Conservation (phyloP, 352 stramenopile species). For the Phytophthora lateralis region DNA sequence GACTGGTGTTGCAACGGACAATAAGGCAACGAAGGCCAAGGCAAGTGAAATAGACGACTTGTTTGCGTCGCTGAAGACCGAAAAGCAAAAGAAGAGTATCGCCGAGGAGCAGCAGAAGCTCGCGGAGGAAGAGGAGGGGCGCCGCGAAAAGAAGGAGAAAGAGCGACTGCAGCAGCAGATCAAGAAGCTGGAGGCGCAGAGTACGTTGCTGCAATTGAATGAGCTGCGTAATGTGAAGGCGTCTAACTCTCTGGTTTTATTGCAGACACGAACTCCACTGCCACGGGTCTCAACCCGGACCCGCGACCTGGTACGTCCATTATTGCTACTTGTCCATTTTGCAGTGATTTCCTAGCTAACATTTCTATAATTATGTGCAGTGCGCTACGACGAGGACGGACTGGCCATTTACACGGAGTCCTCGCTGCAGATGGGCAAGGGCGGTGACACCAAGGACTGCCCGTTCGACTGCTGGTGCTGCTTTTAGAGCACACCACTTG, state of each 20-base stretch:
- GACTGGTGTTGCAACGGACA: slow-evolving; percentile 1
- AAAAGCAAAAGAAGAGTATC: slow-evolving; percentile 73
- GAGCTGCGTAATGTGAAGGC: neutral
- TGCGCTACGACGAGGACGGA: slow-evolving; percentile 87
- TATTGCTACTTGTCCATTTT: neutral
- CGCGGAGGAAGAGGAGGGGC: slow-evolving; percentile 49
- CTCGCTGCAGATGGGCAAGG: slow-evolving; percentile 82
- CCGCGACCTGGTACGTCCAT: slow-evolving; percentile 62
- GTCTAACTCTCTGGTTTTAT: neutral
- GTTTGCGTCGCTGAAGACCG: slow-evolving; percentile 74
- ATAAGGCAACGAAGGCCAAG: slow-evolving; percentile 38
- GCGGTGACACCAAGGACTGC: slow-evolving; percentile 84
- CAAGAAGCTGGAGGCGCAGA: slow-evolving; percentile 81
- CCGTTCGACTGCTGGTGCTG: slow-evolving; percentile 93
- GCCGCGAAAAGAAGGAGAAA: slow-evolving; percentile 60
- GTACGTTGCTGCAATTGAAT: slow-evolving; percentile 39
- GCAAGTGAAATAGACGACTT: slow-evolving; percentile 78
- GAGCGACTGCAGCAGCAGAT: slow-evolving; percentile 77
- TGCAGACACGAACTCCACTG: slow-evolving; percentile 82
- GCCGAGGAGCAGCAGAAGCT: slow-evolving; percentile 60
- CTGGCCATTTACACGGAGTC: slow-evolving; percentile 89
- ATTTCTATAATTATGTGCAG: slow-evolving; percentile 29
- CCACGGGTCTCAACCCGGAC: slow-evolving; percentile 67
- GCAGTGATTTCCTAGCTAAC: slow-evolving; percentile 5
- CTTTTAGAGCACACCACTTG: slow-evolving; percentile 49